Evolutionary conservation across 441 rosid species (phyloP).

Genomic region (Dalechampia spathulata): DNA sequence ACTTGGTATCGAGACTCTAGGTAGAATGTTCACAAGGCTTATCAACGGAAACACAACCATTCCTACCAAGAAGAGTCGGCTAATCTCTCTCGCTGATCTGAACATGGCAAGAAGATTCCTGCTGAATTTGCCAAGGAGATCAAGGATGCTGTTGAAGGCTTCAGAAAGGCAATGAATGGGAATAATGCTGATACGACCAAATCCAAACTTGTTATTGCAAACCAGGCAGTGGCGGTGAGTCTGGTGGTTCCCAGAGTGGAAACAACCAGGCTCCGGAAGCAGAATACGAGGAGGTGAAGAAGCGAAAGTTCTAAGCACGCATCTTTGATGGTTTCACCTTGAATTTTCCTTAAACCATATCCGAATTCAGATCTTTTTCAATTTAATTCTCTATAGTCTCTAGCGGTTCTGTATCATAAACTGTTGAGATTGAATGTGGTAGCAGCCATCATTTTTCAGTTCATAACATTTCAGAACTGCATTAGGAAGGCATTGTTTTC

Average conservation of each 20-base stretch:
- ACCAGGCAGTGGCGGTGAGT: constrained; percentile 59
- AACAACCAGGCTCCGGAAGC: constrained; percentile 61
- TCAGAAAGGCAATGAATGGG: constrained; percentile 53
- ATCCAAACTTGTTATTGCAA: constrained; percentile 72
- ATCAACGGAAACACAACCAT: constrained; percentile 87
- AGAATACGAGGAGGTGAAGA: constrained; percentile 93
- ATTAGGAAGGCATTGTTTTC: too few relatives aligned
- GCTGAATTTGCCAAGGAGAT: constrained; percentile 66
- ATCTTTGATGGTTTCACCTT: background rate
- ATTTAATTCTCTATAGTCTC: constrained; percentile 5
- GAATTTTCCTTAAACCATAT: background rate
- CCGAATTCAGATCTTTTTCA: background rate
- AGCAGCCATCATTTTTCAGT: constrained; percentile 11
- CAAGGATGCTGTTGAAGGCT: constrained; percentile 58
- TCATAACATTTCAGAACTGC: too few relatives aligned
- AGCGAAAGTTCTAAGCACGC: constrained; percentile 36
- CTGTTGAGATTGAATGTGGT: constrained; percentile 14
- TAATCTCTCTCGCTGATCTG: constrained; percentile 77
- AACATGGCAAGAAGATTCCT: constrained; percentile 79
- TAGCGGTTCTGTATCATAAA: constrained; percentile 24
- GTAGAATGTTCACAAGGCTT: constrained; percentile 84
- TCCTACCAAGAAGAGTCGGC: constrained; percentile 98
- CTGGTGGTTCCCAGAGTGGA: constrained; percentile 64
- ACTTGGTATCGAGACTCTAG: constrained; percentile 94
- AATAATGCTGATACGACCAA: constrained; percentile 65